A percentile compares a stretch with the other conserved stretches of the same genome.
phyloP scores from a whole-genome alignment of 2,329 filamentous ascomycete species.

The Calonectria fujianensis region DNA sequence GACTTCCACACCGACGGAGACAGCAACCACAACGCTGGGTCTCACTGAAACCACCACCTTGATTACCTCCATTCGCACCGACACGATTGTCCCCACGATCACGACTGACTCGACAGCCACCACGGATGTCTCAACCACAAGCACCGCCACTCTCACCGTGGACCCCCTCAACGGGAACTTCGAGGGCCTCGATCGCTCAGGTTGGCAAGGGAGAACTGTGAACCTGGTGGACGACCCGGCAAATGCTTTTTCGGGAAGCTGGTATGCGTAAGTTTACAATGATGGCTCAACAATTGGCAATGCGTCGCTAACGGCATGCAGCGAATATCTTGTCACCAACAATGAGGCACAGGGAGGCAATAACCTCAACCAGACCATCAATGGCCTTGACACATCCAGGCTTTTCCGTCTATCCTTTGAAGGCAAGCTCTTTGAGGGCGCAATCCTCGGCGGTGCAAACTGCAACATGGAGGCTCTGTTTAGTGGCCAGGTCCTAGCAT shows the following conservation, averaged over 20 bases:
- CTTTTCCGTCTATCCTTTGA: conserved; percentile 30
- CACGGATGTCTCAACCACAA: conserved; percentile 8
- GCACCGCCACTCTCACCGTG: background rate
- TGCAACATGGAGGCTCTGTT: conserved; percentile 7
- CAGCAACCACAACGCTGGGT: background rate
- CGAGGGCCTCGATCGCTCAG: conserved; percentile 16
- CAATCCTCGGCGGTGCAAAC: background rate
- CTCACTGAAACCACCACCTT: background rate
- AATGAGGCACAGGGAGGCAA: conserved; percentile 25
- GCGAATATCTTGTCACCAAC: conserved; percentile 8
- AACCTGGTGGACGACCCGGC: background rate
- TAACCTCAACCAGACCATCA: conserved; percentile 37
- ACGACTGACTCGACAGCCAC: background rate
- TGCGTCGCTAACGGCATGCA: conserved; percentile 19
- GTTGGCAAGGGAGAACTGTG: conserved; percentile 32
- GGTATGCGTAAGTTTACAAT: conserved; percentile 31
- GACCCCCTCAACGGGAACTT: conserved; percentile 29
- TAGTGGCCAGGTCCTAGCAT: background rate
- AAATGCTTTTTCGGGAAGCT: conserved; percentile 28
- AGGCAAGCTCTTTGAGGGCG: conserved; percentile 8
- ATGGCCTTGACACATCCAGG: conserved; percentile 20
- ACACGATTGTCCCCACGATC: background rate
- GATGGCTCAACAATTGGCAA: background rate
- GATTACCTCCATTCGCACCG: background rate
- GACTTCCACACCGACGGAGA: background rate